Base-by-base conservation (phyloP, 78 protist genomes). In the Protostelium mycophagum region DNA sequence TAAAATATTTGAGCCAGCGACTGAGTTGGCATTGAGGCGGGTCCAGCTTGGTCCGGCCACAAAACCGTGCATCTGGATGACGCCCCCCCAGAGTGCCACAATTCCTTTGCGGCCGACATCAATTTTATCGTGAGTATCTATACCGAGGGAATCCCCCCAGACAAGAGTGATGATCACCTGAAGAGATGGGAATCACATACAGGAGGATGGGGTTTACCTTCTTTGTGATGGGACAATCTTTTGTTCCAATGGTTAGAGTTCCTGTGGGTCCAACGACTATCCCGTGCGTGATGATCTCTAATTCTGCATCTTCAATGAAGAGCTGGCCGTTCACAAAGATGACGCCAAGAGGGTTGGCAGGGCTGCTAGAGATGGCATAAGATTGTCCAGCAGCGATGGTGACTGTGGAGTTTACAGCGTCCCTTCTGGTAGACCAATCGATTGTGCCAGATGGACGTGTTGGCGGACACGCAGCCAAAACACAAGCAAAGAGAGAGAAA, bases 151-250 rank as follows among this genome's bases (percentile, higher is more conserved):
- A 25, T 5, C 73, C 5, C 73, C 73, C 5, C 31, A 5, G 31
- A 51, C 73, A 51, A 51, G 73, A 51, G 73, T 51, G 73, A 51
- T 51, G 16, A 51, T 51, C 31, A 51, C 73, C 73, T 51, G 5
- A 25, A 5, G 73, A 51, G 16, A 51, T 51, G 31, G 16, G 73
- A 51, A 51, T 51, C 73, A 51, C 16, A 25, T 51, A 16, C 16
- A 16, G 16, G 31, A 51, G 16, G 73, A 51, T 51, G 73, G 16
- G 16, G 5, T 16, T 36, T 37, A 85, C 86, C 86, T 85, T 85
- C 86, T 85, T 85, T 85, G 86, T 85, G 86, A 85, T 16, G 29
- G 86, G 86, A 85, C 86, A 85, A 16, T 85, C 86, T 16, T 35
- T 35, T 16, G 86, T 37, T 37, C 86, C 86, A 16, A 85, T 85